A percentile compares a stretch with the other conserved stretches of the same genome.
Conservation (phyloP, 768 basidiomycete genomes). For the Naganishia vaughanmartiniae region DNA sequence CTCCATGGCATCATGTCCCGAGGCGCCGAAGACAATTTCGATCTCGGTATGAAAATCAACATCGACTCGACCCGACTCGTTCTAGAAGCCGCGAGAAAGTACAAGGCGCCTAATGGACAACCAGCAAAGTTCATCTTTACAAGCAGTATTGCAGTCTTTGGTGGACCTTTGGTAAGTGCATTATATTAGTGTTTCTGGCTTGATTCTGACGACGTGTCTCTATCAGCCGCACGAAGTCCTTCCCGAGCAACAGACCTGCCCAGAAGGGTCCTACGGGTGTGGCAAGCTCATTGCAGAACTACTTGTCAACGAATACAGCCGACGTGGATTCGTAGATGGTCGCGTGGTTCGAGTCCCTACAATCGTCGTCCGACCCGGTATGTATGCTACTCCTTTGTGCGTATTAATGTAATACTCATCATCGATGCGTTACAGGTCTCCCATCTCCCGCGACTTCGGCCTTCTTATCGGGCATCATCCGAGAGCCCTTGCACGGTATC, state of each 20-base stretch:
- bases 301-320: constrained; percentile 62
- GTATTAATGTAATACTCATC: neutral
- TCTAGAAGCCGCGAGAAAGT: constrained; percentile 46
- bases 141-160: constrained; percentile 63
- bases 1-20: constrained; percentile 52
- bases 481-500: constrained; percentile 61
- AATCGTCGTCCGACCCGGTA: constrained; percentile 58
- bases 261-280: constrained; percentile 62
- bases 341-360: constrained; percentile 64
- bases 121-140: constrained; percentile 62
- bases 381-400: neutral
- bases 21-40: constrained; percentile 52
- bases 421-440: constrained; percentile 47
- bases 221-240: constrained; percentile 53
- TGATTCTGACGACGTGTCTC: neutral
- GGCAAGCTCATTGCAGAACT: constrained; percentile 61
- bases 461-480: constrained; percentile 63
- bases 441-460: constrained; percentile 61
- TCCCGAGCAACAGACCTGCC: constrained; percentile 59
- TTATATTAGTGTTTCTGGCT: neutral
- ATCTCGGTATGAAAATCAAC: constrained; percentile 56
- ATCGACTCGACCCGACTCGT: constrained; percentile 60
- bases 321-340: constrained; percentile 62
- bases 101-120: constrained; percentile 36
- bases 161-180: constrained; percentile 54